Evolutionary conservation across 495 filamentous ascomycete species (phyloP), one percentile per base, ranked within the genome.

Genomic region (Pyrenula massariospora): DNA sequence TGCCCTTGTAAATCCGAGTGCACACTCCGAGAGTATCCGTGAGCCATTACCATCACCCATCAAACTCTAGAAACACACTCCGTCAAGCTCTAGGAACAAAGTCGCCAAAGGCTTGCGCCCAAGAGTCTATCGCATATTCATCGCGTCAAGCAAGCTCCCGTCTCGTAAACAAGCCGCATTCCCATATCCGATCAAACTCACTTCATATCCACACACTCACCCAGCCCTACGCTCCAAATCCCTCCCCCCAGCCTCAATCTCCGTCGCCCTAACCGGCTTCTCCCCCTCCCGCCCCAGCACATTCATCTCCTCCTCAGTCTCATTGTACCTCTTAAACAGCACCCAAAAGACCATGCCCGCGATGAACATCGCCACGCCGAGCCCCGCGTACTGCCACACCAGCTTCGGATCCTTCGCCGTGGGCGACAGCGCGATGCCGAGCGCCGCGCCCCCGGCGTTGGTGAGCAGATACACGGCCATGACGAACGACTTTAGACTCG

Each of bases 401-500:
- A 93, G 78, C 19, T 82, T 69, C 0, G 88, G 88, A 65, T 93
- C 88, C 53, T 75, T 77, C 19, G 84, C 79, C 11, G 86, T 74
- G 0, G 80, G 75, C n/a, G 81, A 79, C 48, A 91, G 74, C 1
- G 85, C 85, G 67, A 88, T 78, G 50, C 84, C 84, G 50, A 93
- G 72, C 49, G 87, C 86, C 50, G 83, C 76, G 1, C 82, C 79
- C 64, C 91, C 80, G 21, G 87, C 88, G 57, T 78, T 84, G 63
- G 82, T 84, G 65, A 91, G 86, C 51, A 89, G 79, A 65, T 81
- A 84, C 65, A 89, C 74, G 0, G 84, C 79, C 61, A 84, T 83
- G 55, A 91, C 85, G 61, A 91, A 82, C n/a, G 84, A 87, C 53
- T 86, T 81, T 85, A 92, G 90, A 63, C 83, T 87, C 60, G 79